Conservation (phyloP, 2,329 filamentous ascomycete species). For the Aspergillus eucalypticola region DNA sequence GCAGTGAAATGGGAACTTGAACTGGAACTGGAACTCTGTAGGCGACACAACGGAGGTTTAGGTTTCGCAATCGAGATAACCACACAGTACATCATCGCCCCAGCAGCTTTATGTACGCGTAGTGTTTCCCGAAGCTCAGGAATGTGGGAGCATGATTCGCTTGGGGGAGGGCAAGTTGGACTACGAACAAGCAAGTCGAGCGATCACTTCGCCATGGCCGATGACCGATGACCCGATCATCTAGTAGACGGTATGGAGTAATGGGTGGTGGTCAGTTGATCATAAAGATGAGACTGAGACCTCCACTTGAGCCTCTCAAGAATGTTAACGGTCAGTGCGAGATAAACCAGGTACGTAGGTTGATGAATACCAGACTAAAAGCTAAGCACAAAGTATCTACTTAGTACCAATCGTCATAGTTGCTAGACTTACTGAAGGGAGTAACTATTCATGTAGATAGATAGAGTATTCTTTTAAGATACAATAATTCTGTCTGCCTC, state of each 20-base stretch:
- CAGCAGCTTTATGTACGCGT: background rate
- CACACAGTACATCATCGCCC: constrained; percentile 9
- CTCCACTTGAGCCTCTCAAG: constrained; percentile 26
- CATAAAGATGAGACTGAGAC: constrained; percentile 15
- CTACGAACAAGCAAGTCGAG: background rate
- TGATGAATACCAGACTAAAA: background rate
- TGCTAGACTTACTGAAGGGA: no score
- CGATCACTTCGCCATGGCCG: constrained; percentile 4
- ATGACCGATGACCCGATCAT: constrained; percentile 15
- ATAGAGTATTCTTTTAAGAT: no score
- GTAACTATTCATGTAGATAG: no score
- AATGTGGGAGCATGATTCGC: background rate
- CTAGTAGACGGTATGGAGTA: background rate
- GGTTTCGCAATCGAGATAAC: constrained; percentile 9
- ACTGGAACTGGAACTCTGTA: background rate
- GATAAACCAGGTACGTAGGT: background rate
- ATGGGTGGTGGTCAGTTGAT: constrained; percentile 29
- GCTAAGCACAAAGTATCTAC: background rate
- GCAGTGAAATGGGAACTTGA: background rate
- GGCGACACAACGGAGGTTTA: constrained; percentile 2
- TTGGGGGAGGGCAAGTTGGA: background rate
- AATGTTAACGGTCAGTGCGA: constrained; percentile 17
- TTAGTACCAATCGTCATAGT: no score
- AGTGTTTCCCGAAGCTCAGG: background rate
- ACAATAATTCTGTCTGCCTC: background rate